These are phyloP conservation scores for Lactarius tabidus DNA, from an alignment of 768 basidiomycete genomes.

Conservation along the genomic window DNA sequence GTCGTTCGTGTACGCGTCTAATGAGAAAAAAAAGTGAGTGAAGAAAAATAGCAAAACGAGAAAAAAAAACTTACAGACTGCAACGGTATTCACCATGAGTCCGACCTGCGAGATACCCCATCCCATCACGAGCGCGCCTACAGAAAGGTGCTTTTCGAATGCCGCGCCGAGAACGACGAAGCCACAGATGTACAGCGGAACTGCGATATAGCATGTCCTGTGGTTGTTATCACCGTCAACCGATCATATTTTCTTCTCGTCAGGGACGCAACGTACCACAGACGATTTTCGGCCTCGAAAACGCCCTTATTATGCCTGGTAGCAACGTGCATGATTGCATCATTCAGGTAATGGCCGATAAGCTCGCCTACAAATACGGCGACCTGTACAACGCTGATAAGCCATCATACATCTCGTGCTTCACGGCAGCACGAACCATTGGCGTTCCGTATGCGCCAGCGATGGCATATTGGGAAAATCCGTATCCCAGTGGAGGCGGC, in stretches of 20 bases:
- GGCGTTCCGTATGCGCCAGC: constrained; percentile 54
- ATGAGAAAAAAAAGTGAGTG: too few relatives aligned
- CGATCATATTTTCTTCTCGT: not conserved
- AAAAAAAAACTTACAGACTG: constrained; percentile 44
- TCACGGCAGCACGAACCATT: constrained; percentile 38
- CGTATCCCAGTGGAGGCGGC: constrained; percentile 51
- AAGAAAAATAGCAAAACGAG: too few relatives aligned
- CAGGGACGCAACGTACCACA: constrained; percentile 40
- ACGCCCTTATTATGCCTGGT: constrained; percentile 47
- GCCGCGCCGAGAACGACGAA: constrained; percentile 55
- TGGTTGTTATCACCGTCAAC: not conserved
- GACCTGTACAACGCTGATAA: constrained; percentile 31
- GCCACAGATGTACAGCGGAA: constrained; percentile 58
- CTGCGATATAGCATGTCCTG: constrained; percentile 59
- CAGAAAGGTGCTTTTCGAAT: constrained; percentile 48
- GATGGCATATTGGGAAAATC: constrained; percentile 46
- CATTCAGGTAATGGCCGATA: constrained; percentile 48
- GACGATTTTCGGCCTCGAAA: constrained; percentile 52
- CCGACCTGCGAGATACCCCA: constrained; percentile 61
- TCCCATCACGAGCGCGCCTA: constrained; percentile 57
- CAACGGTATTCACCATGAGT: constrained; percentile 58
- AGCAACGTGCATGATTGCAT: constrained; percentile 42
- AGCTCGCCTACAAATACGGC: constrained; percentile 51
- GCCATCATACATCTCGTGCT: not conserved
- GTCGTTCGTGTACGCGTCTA: constrained; percentile 48